Conservation (phyloP, 2,329 filamentous ascomycete genomes). For the Cercospora sp. region DNA sequence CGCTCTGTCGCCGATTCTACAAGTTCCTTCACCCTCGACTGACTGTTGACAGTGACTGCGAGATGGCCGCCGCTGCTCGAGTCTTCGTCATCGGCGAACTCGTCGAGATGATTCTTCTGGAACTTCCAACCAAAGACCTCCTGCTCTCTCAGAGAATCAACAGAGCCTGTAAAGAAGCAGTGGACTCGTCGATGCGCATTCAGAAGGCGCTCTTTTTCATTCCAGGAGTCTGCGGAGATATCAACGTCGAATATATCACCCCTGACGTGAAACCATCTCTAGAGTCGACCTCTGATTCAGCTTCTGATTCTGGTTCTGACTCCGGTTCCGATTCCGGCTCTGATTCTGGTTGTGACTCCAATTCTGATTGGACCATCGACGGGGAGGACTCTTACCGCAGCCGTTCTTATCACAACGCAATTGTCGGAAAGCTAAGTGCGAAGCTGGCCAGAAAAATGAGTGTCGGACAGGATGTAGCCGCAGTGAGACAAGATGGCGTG, state of each 20-base stretch:
- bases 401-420: too few species aligned
- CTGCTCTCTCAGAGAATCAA: not conserved
- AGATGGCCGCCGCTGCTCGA: not conserved
- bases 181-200: not conserved
- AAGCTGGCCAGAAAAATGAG: too few species aligned
- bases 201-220: not conserved
- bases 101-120: not conserved
- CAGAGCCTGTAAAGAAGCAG: not conserved
- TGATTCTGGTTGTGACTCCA: too few species aligned
- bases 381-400: too few species aligned
- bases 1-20: not conserved
- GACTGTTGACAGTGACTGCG: not conserved
- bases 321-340: too few species aligned
- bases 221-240: not conserved
- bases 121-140: not conserved
- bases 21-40: not conserved
- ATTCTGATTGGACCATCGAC: too few species aligned
- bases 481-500: too few species aligned
- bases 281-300: too few species aligned
- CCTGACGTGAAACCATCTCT: too few species aligned
- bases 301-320: too few species aligned
- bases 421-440: too few species aligned
- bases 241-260: not conserved
- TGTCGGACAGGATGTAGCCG: too few species aligned
- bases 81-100: not conserved